Conservation (phyloP, 2,329 filamentous ascomycete genomes). For the Chaetomiaceae sp. region DNA sequence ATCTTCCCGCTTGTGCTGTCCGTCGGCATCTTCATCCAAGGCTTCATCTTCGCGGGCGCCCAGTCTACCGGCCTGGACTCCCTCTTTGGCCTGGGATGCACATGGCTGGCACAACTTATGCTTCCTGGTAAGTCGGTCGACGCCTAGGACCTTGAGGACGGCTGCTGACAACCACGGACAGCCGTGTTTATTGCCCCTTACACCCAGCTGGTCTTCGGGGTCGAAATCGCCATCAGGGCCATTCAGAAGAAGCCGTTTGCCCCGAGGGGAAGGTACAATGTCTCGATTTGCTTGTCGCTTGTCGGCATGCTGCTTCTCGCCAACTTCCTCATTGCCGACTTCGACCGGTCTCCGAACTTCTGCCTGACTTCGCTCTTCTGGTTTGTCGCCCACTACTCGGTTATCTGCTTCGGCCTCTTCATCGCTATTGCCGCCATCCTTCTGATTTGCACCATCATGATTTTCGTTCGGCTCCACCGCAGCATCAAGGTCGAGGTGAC, state of each 20-base stretch:
- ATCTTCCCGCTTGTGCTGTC: constrained; percentile 54
- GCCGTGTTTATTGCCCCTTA: constrained; percentile 64
- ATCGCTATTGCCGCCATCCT: constrained; percentile 47
- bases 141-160: no score
- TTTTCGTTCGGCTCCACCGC: constrained; percentile 55
- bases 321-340: constrained; percentile 56
- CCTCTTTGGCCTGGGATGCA: constrained; percentile 50
- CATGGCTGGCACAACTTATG: constrained; percentile 52
- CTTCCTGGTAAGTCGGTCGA: constrained; percentile 47
- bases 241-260: constrained; percentile 53
- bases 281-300: constrained; percentile 51
- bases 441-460: constrained; percentile 45
- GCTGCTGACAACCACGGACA: constrained; percentile 28
- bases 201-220: constrained; percentile 60
- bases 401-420: constrained; percentile 52
- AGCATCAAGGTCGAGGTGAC: constrained; percentile 51
- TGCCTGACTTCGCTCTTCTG: constrained; percentile 67
- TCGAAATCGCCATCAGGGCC: constrained; percentile 57
- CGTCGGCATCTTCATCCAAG: constrained; percentile 54
- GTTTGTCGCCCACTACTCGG: constrained; percentile 60
- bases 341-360: constrained; percentile 51
- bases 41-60: constrained; percentile 51
- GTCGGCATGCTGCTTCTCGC: constrained; percentile 48
- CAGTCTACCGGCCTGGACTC: constrained; percentile 52
- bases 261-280: constrained; percentile 55